These are phyloP conservation scores for Ophiostoma novo-ulmi DNA, from an alignment of 2,329 filamentous ascomycete genomes.

Conservation along the genomic window DNA sequence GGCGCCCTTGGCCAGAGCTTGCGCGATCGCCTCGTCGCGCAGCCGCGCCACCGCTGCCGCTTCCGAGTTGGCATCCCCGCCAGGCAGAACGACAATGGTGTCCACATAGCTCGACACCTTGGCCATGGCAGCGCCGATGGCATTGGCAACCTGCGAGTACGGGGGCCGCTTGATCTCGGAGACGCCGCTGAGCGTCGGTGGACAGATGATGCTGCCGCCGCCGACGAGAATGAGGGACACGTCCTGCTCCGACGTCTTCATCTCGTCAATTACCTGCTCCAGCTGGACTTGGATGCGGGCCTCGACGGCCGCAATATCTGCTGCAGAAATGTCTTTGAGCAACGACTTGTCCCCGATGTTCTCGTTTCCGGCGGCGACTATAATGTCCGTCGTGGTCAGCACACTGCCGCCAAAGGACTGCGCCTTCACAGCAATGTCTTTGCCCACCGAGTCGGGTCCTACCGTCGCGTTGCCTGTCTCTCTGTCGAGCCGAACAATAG, in stretches of 20 bases:
- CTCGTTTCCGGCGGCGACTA: background rate
- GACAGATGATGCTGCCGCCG: background rate
- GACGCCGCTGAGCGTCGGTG: background rate
- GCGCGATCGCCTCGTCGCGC: background rate
- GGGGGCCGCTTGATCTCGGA: conserved; percentile 1
- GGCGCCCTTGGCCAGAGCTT: background rate
- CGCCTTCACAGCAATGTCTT: background rate
- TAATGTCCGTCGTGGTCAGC: background rate
- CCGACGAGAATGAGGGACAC: background rate
- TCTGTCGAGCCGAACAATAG: background rate
- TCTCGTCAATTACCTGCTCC: background rate
- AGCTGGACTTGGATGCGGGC: background rate
- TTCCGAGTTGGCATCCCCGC: background rate
- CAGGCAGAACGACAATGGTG: background rate
- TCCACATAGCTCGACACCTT: conserved; percentile 2
- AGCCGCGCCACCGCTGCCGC: background rate
- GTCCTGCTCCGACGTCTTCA: background rate
- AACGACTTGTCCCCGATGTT: background rate
- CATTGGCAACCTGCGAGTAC: conserved; percentile 2
- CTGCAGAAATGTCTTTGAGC: background rate
- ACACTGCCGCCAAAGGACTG: background rate
- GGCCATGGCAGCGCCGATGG: background rate
- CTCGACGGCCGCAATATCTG: background rate
- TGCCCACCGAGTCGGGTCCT: background rate
- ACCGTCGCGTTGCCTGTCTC: background rate